Conservation (phyloP, 768 basidiomycete genomes). For the Podaxis carcinomalis region DNA sequence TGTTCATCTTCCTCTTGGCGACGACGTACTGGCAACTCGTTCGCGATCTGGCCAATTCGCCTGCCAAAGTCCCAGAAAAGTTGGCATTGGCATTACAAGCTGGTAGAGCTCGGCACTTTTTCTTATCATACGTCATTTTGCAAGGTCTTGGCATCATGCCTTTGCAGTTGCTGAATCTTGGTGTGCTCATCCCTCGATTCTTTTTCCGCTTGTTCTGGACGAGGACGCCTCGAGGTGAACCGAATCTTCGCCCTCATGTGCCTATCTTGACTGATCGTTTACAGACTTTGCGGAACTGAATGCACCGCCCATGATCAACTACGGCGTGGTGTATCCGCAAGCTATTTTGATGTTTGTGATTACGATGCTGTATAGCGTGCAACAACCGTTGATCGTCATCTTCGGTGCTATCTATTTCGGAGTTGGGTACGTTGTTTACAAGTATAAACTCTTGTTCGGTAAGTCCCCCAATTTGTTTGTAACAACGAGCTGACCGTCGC, state of each 20-base stretch:
- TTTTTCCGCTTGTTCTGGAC: slow-evolving; percentile 75
- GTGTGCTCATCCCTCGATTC: slow-evolving; percentile 77
- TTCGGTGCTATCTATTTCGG: slow-evolving; percentile 98
- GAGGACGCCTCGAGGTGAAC: slow-evolving; percentile 83
- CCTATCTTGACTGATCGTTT: neutral
- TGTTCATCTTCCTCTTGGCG: slow-evolving; percentile 91
- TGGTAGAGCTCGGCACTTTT: slow-evolving; percentile 78
- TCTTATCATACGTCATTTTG: slow-evolving; percentile 79
- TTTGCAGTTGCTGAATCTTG: slow-evolving; percentile 88
- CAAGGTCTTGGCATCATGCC: slow-evolving; percentile 97
- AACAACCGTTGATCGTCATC: slow-evolving; percentile 90
- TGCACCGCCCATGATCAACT: slow-evolving; percentile 97
- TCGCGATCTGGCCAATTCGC: slow-evolving; percentile 88
- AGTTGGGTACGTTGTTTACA: slow-evolving; percentile 94
- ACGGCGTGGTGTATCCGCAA: slow-evolving; percentile 95
- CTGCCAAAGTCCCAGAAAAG: slow-evolving; percentile 92
- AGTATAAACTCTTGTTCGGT: slow-evolving; percentile 97
- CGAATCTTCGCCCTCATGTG: neutral
- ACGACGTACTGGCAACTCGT: slow-evolving; percentile 91
- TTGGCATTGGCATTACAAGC: slow-evolving; percentile 79
- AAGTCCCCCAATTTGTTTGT: slow-evolving; percentile 21
- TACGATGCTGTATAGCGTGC: slow-evolving; percentile 91
- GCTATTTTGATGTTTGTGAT: slow-evolving; percentile 95
- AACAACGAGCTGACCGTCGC: neutral
- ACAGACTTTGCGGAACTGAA: slow-evolving; percentile 94